phyloP scores from a whole-genome alignment of 805 yeast species.

The Teunomyces lycoperdinae region DNA sequence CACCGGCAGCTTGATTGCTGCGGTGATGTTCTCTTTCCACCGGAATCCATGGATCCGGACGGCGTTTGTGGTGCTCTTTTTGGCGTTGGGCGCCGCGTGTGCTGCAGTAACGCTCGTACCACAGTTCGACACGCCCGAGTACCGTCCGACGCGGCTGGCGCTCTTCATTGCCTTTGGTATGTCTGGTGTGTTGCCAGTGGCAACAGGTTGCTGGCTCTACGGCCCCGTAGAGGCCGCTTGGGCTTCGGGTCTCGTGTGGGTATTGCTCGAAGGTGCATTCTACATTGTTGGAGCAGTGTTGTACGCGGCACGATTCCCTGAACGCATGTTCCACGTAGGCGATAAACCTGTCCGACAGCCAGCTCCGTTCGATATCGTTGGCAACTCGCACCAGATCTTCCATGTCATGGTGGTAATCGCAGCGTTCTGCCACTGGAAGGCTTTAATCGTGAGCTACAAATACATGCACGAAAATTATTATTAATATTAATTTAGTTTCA shows the following conservation, averaged over 20 bases:
- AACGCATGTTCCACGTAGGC: slow-evolving; percentile 41
- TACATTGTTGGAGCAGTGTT: slow-evolving; percentile 78
- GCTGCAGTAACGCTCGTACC: slow-evolving; percentile 61
- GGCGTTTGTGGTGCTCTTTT: slow-evolving; percentile 45
- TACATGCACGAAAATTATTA: slow-evolving; percentile 36
- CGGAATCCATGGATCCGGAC: slow-evolving; percentile 39
- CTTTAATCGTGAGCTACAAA: slow-evolving; percentile 55
- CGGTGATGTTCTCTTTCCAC: slow-evolving; percentile 39
- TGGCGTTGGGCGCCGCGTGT: slow-evolving; percentile 59
- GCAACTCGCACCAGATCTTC: slow-evolving; percentile 84
- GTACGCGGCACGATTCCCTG: slow-evolving; percentile 80
- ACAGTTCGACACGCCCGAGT: slow-evolving; percentile 62
- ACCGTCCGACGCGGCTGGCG: slow-evolving; percentile 73
- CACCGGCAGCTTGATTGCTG: slow-evolving; percentile 55
- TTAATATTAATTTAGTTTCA: not conserved
- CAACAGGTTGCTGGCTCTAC: slow-evolving; percentile 46
- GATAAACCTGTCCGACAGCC: slow-evolving; percentile 17
- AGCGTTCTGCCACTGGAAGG: slow-evolving; percentile 69
- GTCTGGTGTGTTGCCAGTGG: slow-evolving; percentile 69
- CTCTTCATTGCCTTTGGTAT: slow-evolving; percentile 82
- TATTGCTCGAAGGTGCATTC: slow-evolving; percentile 65
- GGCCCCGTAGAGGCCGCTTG: slow-evolving; percentile 49
- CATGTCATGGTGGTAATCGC: slow-evolving; percentile 77
- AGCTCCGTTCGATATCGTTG: slow-evolving; percentile 58
- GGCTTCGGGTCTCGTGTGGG: slow-evolving; percentile 59